phyloP scores from a whole-genome alignment of 2,329 filamentous ascomycete species.

The Aaosphaeria pasadenensis region DNA sequence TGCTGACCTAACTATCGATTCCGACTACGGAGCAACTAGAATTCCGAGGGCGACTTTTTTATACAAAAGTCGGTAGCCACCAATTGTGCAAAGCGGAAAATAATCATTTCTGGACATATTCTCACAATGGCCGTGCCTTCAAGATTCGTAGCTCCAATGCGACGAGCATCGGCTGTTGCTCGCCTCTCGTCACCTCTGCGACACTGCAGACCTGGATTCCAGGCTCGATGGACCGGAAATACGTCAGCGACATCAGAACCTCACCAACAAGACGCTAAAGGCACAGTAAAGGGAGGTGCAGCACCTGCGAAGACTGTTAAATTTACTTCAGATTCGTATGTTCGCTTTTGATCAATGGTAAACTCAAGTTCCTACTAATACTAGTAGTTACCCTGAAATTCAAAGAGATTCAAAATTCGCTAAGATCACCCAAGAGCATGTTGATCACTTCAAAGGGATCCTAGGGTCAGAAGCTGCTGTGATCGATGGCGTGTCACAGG shows the following conservation, averaged over 20 bases:
- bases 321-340: constrained; percentile 75
- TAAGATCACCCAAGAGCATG: constrained; percentile 71
- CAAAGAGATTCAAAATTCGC: constrained; percentile 76
- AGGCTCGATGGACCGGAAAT: constrained; percentile 35
- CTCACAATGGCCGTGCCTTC: constrained; percentile 32
- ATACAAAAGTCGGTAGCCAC: too few species aligned
- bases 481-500: constrained; percentile 75
- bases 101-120: too few species aligned
- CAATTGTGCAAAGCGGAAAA: too few species aligned
- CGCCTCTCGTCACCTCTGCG: constrained; percentile 18
- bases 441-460: constrained; percentile 77
- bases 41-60: too few species aligned
- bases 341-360: neutral
- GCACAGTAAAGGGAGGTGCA: constrained; percentile 28
- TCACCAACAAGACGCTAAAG: constrained; percentile 36
- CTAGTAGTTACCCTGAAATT: constrained; percentile 66
- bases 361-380: neutral
- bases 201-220: constrained; percentile 22
- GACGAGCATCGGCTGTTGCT: constrained; percentile 26
- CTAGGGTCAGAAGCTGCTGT: constrained; percentile 76
- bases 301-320: constrained; percentile 53
- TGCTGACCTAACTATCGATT: too few species aligned
- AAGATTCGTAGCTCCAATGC: constrained; percentile 31
- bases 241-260: constrained; percentile 42
- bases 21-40: too few species aligned